Evolutionary conservation across 2,329 filamentous ascomycete species (phyloP), one percentile per base, ranked within the genome.

Genomic region (Fusarium decemcellulare): DNA sequence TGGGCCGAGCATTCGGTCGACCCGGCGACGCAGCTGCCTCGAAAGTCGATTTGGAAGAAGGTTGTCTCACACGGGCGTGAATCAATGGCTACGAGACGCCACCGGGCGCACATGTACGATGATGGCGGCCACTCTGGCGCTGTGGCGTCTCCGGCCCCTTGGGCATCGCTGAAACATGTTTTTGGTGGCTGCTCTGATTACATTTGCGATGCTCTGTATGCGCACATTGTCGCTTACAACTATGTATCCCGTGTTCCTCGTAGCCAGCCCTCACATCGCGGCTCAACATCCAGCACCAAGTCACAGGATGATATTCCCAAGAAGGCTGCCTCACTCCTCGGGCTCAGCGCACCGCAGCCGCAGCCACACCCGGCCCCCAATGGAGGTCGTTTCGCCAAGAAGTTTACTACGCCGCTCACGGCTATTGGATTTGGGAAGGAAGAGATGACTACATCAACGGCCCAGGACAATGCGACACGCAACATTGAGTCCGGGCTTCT

Each of bases 191-290:
- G 83, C 23, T 84, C 85, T 3, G 85, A 88, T 65, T 85, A 86
- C 68, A 82, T 89, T 7, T 88, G 87, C 71, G 86, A 90, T 54
- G 86, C 87, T 0, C 76, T 90, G 7, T 90, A 89, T 71, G 87
- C 87, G 0, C 87, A 90, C 70, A 80, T 90, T 9, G 77, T 90
- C 5, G 87, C 86, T 0, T 89, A 87, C 76, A 90, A 89, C 76
- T 90, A 90, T 77, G 79, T 90, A 51, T 78, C 76, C n/a, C 73
- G 80, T 39, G 72, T 78, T 29, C 72, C 73, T 34, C 67, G 72
- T 61, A 63, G 59, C 52, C 66, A 76, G 8, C 48, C 71, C 11
- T 23, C 67, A 2, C 61, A 61, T 8, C 71, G 68, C 36, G 46
- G 34, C 14, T 65, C 59, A 16, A 72, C 48, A 8, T 39, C 55